Conservation (phyloP, 2,329 filamentous ascomycete species). For the Rhinocladiella mackenziei region DNA sequence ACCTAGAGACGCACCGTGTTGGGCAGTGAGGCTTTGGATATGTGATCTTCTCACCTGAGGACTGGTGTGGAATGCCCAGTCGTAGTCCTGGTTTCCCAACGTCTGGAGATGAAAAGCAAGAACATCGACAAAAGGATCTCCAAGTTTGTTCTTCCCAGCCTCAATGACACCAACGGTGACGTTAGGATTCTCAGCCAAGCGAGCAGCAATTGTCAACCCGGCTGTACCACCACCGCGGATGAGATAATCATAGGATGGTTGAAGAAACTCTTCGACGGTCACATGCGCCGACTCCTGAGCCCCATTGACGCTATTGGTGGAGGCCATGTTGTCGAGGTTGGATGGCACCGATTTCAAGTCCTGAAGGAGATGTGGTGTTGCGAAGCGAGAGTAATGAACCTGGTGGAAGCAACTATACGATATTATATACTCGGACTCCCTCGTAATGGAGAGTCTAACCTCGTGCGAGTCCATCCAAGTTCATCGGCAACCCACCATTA, state of each 20-base stretch:
- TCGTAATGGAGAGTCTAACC: no score
- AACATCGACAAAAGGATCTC: slow-evolving; percentile 31
- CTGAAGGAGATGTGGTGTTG: no score
- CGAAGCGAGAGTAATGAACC: no score
- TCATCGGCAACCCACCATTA: no score
- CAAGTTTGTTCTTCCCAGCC: slow-evolving; percentile 37
- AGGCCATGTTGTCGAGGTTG: neutral
- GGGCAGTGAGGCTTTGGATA: slow-evolving; percentile 8
- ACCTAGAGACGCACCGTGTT: slow-evolving; percentile 1
- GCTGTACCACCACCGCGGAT: slow-evolving; percentile 55
- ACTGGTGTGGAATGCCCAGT: slow-evolving; percentile 35
- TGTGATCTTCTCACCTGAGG: slow-evolving; percentile 29
- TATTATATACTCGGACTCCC: no score
- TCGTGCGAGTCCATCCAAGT: no score
- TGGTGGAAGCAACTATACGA: no score
- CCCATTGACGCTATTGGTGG: slow-evolving; percentile 15
- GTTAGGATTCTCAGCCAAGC: slow-evolving; percentile 44
- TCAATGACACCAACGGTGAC: slow-evolving; percentile 46
- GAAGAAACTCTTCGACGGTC: slow-evolving; percentile 22
- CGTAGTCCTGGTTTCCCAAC: slow-evolving; percentile 35
- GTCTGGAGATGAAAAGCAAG: slow-evolving; percentile 29
- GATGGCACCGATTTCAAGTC: no score
- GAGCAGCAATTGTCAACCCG: slow-evolving; percentile 49
- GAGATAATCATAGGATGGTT: slow-evolving; percentile 32
- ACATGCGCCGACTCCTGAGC: slow-evolving; percentile 17